Conservation (phyloP, 139 green algal species). For the Chlamydomonas applanata region DNA sequence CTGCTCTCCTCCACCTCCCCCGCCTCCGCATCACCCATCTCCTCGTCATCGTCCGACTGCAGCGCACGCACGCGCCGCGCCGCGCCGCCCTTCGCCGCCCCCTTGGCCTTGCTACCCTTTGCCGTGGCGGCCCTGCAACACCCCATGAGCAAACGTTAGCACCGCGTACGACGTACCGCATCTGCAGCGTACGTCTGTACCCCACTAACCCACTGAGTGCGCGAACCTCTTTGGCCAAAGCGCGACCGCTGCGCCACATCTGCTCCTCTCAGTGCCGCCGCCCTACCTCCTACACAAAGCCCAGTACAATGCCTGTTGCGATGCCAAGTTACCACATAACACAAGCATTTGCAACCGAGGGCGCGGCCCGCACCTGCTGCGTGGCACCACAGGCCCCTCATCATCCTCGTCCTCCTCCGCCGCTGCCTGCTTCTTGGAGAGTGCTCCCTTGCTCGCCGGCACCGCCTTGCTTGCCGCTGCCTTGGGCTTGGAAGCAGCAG, state of each 20-base stretch:
- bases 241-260: no score
- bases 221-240: no score
- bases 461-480: no score
- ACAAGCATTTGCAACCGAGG: neutral
- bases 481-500: neutral
- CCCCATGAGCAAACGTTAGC: no score
- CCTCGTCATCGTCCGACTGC: neutral
- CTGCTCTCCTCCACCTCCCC: slow-evolving; percentile 13
- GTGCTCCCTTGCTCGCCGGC: no score
- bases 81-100: neutral
- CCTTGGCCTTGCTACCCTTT: slow-evolving; percentile 4
- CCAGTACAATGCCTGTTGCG: no score
- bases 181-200: no score
- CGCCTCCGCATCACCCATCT: neutral
- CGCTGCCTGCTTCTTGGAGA: slow-evolving; percentile 10
- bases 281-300: no score
- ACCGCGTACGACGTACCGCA: no score
- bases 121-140: neutral
- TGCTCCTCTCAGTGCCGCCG: no score
- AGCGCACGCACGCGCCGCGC: slow-evolving; percentile 14
- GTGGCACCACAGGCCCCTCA: slow-evolving; percentile 1
- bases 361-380: slow-evolving; percentile 10
- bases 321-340: neutral
- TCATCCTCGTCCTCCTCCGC: slow-evolving; percentile 22
- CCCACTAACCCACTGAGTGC: no score